Conservation (phyloP, 2,329 filamentous ascomycete genomes). For the Aspergillus ochraceus region DNA sequence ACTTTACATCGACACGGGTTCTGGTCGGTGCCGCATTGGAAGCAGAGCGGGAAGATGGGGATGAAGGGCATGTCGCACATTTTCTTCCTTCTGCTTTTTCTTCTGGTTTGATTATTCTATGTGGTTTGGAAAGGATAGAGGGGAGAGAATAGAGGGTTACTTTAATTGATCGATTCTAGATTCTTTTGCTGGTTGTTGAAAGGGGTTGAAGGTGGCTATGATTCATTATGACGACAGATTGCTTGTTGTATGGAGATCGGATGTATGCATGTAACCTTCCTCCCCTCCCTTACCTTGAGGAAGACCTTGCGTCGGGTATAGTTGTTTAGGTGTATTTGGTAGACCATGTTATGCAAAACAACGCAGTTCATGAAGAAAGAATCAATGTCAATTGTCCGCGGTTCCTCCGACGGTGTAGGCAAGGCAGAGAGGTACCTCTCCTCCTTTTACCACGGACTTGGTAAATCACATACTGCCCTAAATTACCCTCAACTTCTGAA, state of each 20-base stretch:
- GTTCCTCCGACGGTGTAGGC: too few relatives aligned
- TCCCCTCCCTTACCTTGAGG: too few relatives aligned
- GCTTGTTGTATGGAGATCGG: too few relatives aligned
- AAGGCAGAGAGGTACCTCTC: too few relatives aligned
- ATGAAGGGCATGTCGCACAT: conserved; percentile 44
- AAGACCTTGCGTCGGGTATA: too few relatives aligned
- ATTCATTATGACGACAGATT: conserved; percentile 23
- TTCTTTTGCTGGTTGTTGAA: not conserved
- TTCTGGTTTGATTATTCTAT: not conserved
- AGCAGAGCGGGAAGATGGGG: conserved; percentile 53
- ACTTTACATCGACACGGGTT: conserved; percentile 60
- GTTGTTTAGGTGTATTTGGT: too few relatives aligned
- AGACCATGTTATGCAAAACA: too few relatives aligned
- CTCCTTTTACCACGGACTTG: too few relatives aligned
- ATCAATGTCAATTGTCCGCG: too few relatives aligned
- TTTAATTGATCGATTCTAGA: not conserved
- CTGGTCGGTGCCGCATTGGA: conserved; percentile 58
- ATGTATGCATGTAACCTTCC: conserved; percentile 2
- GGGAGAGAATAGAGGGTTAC: not conserved
- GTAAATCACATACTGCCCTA: too few relatives aligned
- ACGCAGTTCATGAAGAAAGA: too few relatives aligned
- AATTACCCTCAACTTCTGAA: too few relatives aligned
- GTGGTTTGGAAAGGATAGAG: not conserved
- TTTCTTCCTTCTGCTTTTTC: not conserved
- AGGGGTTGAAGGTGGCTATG: not conserved